Evolutionary conservation across 1,139 yeast genomes (phyloP).

Genomic region (Blastobotrys serpentis): DNA sequence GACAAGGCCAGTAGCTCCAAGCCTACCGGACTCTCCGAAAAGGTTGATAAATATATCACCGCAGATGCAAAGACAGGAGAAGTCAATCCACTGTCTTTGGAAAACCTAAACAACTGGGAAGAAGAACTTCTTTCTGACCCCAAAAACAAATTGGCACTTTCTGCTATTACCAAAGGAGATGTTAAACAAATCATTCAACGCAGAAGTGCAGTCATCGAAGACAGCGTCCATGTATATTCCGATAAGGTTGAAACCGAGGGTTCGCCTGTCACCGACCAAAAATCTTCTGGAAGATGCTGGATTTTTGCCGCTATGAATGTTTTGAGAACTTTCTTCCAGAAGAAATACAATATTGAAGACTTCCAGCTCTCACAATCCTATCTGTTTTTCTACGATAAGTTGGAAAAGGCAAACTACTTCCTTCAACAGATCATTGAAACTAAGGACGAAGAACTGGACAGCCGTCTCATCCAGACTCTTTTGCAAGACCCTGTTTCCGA

Average conservation of each 20-base stretch:
- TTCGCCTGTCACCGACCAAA: conserved; percentile 70
- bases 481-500: conserved; percentile 65
- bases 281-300: conserved; percentile 81
- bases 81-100: conserved; percentile 40
- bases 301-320: conserved; percentile 78
- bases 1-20: conserved; percentile 1
- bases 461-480: conserved; percentile 63
- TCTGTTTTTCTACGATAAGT: conserved; percentile 69
- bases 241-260: conserved; percentile 62
- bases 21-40: conserved; percentile 21
- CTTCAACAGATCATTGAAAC: conserved; percentile 73
- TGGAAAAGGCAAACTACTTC: conserved; percentile 68
- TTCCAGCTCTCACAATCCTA: conserved; percentile 75
- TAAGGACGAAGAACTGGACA: conserved; percentile 58
- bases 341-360: conserved; percentile 61
- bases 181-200: conserved; percentile 48
- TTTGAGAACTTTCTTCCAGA: conserved; percentile 60
- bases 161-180: conserved; percentile 54
- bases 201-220: conserved; percentile 39
- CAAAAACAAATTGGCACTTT: conserved; percentile 58
- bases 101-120: conserved; percentile 51
- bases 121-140: conserved; percentile 48
- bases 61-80: conserved; percentile 19
- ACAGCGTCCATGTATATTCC: conserved; percentile 54
- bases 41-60: conserved; percentile 25